phyloP scores from a whole-genome alignment of 805 yeast species.

The Nakazawaea laoshanensis region DNA sequence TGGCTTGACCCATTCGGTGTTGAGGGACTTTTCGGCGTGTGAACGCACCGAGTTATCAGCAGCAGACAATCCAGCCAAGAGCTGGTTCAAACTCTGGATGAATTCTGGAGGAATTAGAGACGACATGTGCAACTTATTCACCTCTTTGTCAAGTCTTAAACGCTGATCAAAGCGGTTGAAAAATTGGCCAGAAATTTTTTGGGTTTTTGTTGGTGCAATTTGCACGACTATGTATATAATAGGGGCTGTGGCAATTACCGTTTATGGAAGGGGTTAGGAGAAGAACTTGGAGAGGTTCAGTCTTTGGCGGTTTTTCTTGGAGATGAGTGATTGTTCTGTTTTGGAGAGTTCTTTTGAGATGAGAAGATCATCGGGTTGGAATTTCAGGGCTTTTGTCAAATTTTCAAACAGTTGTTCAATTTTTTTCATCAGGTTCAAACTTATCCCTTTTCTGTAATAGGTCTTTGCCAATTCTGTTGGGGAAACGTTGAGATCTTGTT shows the following conservation, averaged over 20 bases:
- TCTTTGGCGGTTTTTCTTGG: constrained; percentile 39
- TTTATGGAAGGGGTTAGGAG: too few relatives aligned
- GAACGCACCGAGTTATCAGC: constrained; percentile 70
- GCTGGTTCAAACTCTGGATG: constrained; percentile 29
- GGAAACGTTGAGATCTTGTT: constrained; percentile 15
- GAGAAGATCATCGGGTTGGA: constrained; percentile 40
- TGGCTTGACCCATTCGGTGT: constrained; percentile 65
- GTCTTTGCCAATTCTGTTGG: constrained; percentile 48
- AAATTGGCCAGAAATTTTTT: too few relatives aligned
- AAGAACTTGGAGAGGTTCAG: constrained; percentile 60
- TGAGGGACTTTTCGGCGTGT: constrained; percentile 67
- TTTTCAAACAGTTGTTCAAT: constrained; percentile 21
- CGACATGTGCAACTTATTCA: too few relatives aligned
- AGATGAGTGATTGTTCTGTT: constrained; percentile 31
- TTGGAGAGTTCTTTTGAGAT: constrained; percentile 35
- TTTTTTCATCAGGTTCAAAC: background rate
- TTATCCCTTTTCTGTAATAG: constrained; percentile 42
- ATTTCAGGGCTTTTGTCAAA: constrained; percentile 32
- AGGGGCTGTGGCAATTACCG: too few relatives aligned
- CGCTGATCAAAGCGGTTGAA: too few relatives aligned
- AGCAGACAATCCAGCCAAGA: constrained; percentile 65
- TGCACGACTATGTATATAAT: too few relatives aligned
- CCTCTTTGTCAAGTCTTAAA: too few relatives aligned
- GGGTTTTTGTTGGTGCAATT: too few relatives aligned
- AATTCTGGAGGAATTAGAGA: constrained; percentile 1